phyloP scores from a whole-genome alignment of 1,284 basidiomycete species.

The Ceratobasidium sp. region DNA sequence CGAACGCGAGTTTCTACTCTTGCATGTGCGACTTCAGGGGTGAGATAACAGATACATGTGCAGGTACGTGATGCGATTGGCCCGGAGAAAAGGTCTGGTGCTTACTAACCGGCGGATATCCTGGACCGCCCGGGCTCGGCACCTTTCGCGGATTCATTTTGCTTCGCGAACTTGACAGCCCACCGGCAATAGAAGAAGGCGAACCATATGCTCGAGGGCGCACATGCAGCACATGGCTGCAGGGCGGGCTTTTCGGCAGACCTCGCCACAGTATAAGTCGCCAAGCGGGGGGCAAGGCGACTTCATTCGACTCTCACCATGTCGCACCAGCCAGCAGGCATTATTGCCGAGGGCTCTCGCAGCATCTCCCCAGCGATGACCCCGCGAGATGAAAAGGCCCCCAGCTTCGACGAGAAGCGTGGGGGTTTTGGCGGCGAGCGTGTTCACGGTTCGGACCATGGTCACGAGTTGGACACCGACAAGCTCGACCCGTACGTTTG shows the following conservation, averaged over 20 bases:
- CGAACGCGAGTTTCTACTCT: slow-evolving; percentile 3
- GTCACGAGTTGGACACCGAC: not conserved
- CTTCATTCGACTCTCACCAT: not conserved
- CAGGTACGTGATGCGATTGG: not conserved
- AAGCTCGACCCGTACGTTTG: slow-evolving; percentile 42
- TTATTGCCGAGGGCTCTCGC: slow-evolving; percentile 32
- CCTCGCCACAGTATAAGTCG: slow-evolving; percentile 32
- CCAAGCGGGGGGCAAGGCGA: not conserved
- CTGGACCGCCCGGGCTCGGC: too few species aligned
- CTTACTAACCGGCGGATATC: too few species aligned
- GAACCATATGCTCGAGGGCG: slow-evolving; percentile 30
- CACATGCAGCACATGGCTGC: slow-evolving; percentile 27
- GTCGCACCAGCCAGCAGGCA: slow-evolving; percentile 34
- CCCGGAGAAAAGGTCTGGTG: too few species aligned
- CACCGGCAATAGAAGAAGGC: slow-evolving; percentile 14
- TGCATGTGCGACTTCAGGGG: slow-evolving; percentile 13
- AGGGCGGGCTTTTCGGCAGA: slow-evolving; percentile 15
- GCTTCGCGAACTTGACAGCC: not conserved
- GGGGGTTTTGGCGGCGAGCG: slow-evolving; percentile 5
- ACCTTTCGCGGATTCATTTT: too few species aligned
- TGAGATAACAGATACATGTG: too few species aligned
- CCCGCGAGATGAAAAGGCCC: slow-evolving; percentile 30
- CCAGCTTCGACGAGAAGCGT: slow-evolving; percentile 30
- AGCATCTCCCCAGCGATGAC: slow-evolving; percentile 1
- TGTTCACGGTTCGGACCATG: slow-evolving; percentile 36